phyloP scores from a whole-genome alignment of 176 grass and related monocot genomes.

The Calamus simplicifolius region DNA sequence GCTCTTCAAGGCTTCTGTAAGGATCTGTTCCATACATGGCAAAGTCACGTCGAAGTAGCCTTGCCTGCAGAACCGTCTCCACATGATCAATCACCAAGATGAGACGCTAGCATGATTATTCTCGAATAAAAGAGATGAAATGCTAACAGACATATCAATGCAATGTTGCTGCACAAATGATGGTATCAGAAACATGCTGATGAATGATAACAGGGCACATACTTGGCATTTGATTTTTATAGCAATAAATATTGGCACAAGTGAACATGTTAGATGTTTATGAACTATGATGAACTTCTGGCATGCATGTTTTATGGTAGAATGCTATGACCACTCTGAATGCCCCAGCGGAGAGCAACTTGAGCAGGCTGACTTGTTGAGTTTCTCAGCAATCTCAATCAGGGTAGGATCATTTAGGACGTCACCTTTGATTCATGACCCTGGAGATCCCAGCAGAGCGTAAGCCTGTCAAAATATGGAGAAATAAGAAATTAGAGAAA shows the following conservation, averaged over 20 bases:
- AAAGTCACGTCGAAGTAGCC: constrained; percentile 31
- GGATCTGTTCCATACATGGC: constrained; percentile 26
- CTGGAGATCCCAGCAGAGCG: constrained; percentile 51
- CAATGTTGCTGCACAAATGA: no score
- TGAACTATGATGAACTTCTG: no score
- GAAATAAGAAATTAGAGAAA: neutral
- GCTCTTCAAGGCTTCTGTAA: constrained; percentile 44
- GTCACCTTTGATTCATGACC: constrained; percentile 31
- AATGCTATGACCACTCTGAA: constrained; percentile 59
- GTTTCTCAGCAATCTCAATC: constrained; percentile 33
- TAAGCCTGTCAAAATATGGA: constrained; percentile 33
- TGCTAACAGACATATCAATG: no score
- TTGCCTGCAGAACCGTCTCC: constrained; percentile 26
- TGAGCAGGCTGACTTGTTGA: constrained; percentile 53
- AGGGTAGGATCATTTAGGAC: constrained; percentile 38
- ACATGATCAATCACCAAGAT: neutral
- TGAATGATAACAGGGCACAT: no score
- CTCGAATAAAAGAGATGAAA: constrained; percentile 5
- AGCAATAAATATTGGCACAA: no score
- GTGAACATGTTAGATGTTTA: no score
- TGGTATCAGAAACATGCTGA: no score
- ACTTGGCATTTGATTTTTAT: no score
- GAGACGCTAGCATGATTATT: neutral
- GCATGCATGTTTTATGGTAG: constrained; percentile 27
- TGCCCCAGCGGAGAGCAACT: constrained; percentile 49